Conservation (phyloP, 257 asterid species). For the Solanum chiquidenum region DNA sequence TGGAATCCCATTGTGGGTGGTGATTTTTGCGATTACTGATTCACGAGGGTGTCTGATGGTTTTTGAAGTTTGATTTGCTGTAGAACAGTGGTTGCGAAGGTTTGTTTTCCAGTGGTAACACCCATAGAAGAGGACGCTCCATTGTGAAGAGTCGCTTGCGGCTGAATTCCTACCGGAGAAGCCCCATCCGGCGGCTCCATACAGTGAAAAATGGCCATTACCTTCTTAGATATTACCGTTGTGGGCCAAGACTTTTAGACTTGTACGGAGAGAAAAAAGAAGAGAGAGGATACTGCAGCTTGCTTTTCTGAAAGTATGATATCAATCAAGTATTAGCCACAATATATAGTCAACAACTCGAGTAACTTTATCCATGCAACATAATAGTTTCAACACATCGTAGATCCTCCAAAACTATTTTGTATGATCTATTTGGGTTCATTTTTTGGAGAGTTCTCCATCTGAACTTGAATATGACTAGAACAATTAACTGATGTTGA, state of each 20-base stretch:
- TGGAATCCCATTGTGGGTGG: background rate
- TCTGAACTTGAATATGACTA: background rate
- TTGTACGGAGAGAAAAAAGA: background rate
- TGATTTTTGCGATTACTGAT: background rate
- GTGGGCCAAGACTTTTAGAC: background rate
- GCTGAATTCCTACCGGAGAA: no score
- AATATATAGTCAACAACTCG: background rate
- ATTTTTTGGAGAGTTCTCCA: background rate
- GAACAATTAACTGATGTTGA: background rate
- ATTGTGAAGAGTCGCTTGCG: background rate
- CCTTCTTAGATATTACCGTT: background rate
- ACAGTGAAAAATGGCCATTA: no score
- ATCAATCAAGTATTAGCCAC: background rate
- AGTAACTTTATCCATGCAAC: background rate
- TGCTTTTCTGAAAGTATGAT: background rate
- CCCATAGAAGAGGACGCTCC: background rate
- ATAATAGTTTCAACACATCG: background rate
- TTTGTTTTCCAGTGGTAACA: background rate
- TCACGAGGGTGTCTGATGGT: background rate
- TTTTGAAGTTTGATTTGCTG: no score
- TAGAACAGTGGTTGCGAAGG: background rate
- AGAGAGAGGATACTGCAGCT: no score
- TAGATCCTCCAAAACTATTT: background rate
- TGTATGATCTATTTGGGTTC: background rate
- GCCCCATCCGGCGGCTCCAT: no score